Evolutionary conservation across 2,329 filamentous ascomycete species (phyloP), one percentile per base, ranked within the genome.

Genomic region (Aaosphaeria pasadenensis): DNA sequence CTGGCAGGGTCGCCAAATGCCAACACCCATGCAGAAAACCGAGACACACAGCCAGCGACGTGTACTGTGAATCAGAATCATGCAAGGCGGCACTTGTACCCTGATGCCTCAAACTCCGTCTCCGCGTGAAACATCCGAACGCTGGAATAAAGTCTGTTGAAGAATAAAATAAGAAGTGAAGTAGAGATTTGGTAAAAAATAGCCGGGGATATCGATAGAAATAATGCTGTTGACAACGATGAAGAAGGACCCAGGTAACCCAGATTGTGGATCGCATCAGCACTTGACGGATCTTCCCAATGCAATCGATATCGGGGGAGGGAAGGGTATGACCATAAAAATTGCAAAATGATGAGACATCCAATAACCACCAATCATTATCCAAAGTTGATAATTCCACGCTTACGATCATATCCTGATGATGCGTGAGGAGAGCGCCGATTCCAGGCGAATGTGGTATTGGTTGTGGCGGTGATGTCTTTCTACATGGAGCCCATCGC

Each of bases 401-500:
- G 33, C 7, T n/a, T n/a, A 36, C 9, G 30, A 41, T 46, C 39
- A 39, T 38, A 38, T 43, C 40, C 43, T 33, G 43, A 39, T 40
- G 46, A 36, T n/a, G n/a, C 33, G n/a, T 9, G n/a, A 36, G 33
- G 39, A 47, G 51, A 56, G 54, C 53, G 55, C 56, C 53, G 49
- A 46, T 52, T 40, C 47, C 45, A 47, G 52, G 24, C 7, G 7
- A 11, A 30, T 36, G 33, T 36, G 9, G 33, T 36, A 36, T 9
- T 36, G n/a, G 33, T 36, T 4, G 17, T 24, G 17, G 17, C 17
- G 17, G 17, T 50, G 54, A 48, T 50, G 36, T 56, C 40, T 51
- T 42, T 36, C 70, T 69, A 77, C 74, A 78, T 77, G 47, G 88
- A 91, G 73, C 88, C 87, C 71, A 94, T 86, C 70, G 85, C 83